phyloP scores from a whole-genome alignment of 2,329 filamentous ascomycete genomes.

The Zymoseptoria ardabiliae region DNA sequence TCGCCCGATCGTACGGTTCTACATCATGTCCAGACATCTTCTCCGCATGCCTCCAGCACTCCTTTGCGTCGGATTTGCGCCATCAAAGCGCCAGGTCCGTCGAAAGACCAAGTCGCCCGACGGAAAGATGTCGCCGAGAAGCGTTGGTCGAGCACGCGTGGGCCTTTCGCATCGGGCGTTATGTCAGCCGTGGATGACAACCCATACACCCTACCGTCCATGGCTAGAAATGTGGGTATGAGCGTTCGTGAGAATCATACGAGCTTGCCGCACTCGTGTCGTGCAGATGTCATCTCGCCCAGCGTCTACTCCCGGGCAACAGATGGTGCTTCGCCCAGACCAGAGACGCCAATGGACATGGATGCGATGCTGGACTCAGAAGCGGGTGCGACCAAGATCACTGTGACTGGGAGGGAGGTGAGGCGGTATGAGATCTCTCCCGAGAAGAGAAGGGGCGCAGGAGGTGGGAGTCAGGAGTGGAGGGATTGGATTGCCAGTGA shows the following conservation, averaged over 20 bases:
- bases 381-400: constrained; percentile 32
- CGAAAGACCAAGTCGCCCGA: constrained; percentile 33
- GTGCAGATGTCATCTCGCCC: constrained; percentile 29
- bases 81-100: constrained; percentile 26
- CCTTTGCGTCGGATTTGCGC: constrained; percentile 17
- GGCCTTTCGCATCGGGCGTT: constrained; percentile 20
- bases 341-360: constrained; percentile 21
- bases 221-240: constrained; percentile 7
- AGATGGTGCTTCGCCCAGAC: constrained; percentile 31
- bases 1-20: constrained; percentile 7
- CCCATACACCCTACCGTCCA: constrained; percentile 26
- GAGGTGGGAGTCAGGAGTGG: constrained; percentile 37
- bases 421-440: constrained; percentile 35
- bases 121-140: constrained; percentile 33
- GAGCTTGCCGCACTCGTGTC: constrained; percentile 1
- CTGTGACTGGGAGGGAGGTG: constrained; percentile 38
- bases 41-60: constrained; percentile 2
- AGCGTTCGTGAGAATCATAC: not conserved
- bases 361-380: not conserved
- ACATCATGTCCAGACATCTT: constrained; percentile 2
- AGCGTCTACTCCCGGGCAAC: constrained; percentile 42
- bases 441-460: constrained; percentile 16
- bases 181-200: constrained; percentile 16
- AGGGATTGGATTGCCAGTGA: constrained; percentile 41
- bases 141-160: constrained; percentile 33